phyloP scores from a whole-genome alignment of 306 rosid genomes.

The Vigna radiata region DNA sequence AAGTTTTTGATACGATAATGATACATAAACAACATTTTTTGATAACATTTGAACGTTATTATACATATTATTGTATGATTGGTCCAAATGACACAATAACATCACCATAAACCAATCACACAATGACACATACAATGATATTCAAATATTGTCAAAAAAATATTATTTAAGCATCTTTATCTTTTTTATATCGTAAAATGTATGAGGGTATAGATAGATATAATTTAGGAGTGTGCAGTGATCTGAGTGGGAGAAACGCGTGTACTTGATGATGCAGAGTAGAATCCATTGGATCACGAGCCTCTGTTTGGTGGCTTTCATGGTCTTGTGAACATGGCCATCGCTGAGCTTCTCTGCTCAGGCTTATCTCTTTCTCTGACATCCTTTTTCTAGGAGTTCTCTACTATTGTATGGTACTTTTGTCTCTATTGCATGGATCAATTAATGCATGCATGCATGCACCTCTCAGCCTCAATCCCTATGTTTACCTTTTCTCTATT shows the following conservation, averaged over 20 bases:
- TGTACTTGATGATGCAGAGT: background rate
- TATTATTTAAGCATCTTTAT: too few relatives aligned
- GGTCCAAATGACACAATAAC: too few relatives aligned
- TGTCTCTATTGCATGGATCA: conserved; percentile 3
- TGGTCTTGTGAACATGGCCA: background rate
- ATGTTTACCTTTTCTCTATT: background rate
- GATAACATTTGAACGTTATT: too few relatives aligned
- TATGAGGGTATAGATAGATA: too few relatives aligned
- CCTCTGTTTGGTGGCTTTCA: conserved; percentile 63
- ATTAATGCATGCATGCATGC: conserved; percentile 35
- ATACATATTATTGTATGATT: too few relatives aligned
- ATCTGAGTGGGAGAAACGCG: conserved; percentile 3
- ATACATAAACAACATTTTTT: too few relatives aligned
- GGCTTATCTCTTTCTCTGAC: conserved; percentile 41
- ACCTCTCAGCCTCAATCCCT: background rate
- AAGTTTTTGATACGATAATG: too few relatives aligned
- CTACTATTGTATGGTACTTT: background rate
- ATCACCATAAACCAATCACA: too few relatives aligned
- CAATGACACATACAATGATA: too few relatives aligned
- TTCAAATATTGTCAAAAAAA: too few relatives aligned
- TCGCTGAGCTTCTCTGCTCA: background rate
- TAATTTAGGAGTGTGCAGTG: background rate
- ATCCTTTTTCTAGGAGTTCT: conserved; percentile 56
- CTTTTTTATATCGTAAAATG: too few relatives aligned
- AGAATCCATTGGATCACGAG: conserved; percentile 54